Percentiles rank a stretch among this genome's conserved stretches.
Evolutionary conservation across 805 yeast species (phyloP).

Genomic region (Cyberlindnera sargentensis): DNA sequence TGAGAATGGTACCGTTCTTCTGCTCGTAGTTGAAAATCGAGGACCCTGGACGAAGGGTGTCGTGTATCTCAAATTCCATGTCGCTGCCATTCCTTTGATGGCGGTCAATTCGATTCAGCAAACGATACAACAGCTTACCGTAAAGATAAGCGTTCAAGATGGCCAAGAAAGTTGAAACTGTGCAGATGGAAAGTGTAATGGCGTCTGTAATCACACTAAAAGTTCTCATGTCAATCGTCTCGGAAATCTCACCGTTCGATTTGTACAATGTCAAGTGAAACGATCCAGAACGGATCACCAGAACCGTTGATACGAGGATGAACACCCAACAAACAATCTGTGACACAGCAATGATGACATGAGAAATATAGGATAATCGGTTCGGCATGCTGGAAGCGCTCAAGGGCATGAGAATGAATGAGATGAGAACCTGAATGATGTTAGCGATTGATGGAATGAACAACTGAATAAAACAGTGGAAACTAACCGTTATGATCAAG

Average conservation of each 20-base stretch:
- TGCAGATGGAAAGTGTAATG: constrained; percentile 1
- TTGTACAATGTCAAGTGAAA: not conserved
- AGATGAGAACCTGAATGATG: not conserved
- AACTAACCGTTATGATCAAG: constrained; percentile 3
- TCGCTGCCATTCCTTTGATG: not conserved
- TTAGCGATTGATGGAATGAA: too few relatives aligned
- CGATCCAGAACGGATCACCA: not conserved
- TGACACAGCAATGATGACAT: constrained; percentile 1
- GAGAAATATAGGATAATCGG: constrained; percentile 1
- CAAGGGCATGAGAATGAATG: constrained; percentile 7
- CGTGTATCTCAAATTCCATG: not conserved
- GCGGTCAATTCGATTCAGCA: constrained; percentile 11
- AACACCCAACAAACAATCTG: constrained; percentile 1
- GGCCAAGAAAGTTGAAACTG: not conserved
- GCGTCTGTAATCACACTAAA: not conserved
- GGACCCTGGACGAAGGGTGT: not conserved
- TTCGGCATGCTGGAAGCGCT: constrained; percentile 5
- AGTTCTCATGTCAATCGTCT: not conserved
- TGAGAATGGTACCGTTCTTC: not conserved
- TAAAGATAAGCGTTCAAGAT: constrained; percentile 1
- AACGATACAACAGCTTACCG: constrained; percentile 7
- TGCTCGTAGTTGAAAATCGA: not conserved
- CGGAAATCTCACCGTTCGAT: not conserved
- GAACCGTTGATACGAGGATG: not conserved
- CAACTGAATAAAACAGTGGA: not conserved